A percentile compares a stretch with the other conserved stretches of the same genome.
Evolutionary conservation across 2,329 filamentous ascomycete genomes (phyloP).

Genomic region (Didymosphaeria variabile): DNA sequence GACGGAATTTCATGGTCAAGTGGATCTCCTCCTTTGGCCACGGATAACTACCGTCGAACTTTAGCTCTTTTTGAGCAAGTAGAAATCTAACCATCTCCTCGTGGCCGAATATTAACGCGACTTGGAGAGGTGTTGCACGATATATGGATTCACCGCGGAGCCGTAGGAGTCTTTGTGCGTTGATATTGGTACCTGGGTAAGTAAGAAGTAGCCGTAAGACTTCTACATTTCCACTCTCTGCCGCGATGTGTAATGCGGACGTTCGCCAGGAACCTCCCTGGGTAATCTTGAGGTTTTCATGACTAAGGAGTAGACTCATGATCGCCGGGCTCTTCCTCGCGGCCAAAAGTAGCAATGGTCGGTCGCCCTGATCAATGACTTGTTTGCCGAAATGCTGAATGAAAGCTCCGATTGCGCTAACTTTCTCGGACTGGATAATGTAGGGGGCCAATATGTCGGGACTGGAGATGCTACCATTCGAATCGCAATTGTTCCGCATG

Average conservation of each 20-base stretch:
- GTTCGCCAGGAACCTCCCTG: not conserved
- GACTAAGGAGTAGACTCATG: not conserved
- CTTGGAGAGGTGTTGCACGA: not conserved
- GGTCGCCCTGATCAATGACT: not conserved
- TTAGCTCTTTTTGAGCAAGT: not conserved
- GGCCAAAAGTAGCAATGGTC: not conserved
- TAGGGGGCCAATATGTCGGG: not conserved
- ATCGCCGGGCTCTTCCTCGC: not conserved
- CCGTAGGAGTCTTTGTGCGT: too few species aligned
- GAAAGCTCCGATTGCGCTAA: not conserved
- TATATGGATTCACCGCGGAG: too few species aligned
- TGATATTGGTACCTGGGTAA: not conserved
- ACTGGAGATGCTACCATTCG: not conserved
- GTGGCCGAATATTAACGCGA: not conserved
- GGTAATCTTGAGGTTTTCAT: not conserved
- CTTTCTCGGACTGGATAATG: not conserved
- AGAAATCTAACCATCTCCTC: not conserved
- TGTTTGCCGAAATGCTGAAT: not conserved
- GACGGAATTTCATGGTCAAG: not conserved
- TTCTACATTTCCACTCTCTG: not conserved
- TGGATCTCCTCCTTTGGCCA: not conserved
- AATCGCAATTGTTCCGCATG: not conserved
- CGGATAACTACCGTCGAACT: not conserved
- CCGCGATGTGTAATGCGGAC: constrained; percentile 5
- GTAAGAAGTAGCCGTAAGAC: not conserved